A percentile compares a stretch with the other conserved stretches of the same genome.
Conservation (phyloP, 495 filamentous ascomycete genomes). For the Talaromyces nanjingensis region DNA sequence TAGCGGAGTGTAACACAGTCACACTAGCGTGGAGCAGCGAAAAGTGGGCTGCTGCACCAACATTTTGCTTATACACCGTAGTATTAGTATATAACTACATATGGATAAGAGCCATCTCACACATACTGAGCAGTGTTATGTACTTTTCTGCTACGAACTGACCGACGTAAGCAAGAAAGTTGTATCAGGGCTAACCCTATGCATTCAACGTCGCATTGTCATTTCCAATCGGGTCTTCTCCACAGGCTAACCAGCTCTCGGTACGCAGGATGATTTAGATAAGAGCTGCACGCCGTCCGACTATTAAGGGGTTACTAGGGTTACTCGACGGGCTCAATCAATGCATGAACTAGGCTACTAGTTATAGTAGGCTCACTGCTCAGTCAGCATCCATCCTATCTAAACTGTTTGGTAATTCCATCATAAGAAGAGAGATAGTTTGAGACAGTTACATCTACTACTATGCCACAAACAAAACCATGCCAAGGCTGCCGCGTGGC, state of each 20-base stretch:
- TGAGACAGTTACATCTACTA: conserved; percentile 7
- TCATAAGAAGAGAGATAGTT: no score
- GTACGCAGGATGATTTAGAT: not conserved
- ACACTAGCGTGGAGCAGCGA: not conserved
- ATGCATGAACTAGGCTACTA: not conserved
- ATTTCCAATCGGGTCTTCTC: not conserved
- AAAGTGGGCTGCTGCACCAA: not conserved
- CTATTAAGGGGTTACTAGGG: not conserved
- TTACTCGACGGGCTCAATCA: not conserved
- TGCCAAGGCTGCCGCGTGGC: not conserved
- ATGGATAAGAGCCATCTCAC: no score
- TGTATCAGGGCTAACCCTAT: not conserved
- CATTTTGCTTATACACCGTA: not conserved
- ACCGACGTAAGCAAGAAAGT: not conserved
- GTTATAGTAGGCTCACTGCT: not conserved
- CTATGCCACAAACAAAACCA: not conserved
- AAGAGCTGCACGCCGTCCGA: not conserved
- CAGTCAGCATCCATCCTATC: not conserved
- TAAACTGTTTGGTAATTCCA: not conserved
- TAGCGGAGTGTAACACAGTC: not conserved
- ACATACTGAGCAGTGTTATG: no score
- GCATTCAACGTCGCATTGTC: not conserved
- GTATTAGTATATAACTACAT: no score
- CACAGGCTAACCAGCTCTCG: not conserved
- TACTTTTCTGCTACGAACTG: no score